Conservation (phyloP, 2,329 filamentous ascomycete species). For the Fusarium falciforme region DNA sequence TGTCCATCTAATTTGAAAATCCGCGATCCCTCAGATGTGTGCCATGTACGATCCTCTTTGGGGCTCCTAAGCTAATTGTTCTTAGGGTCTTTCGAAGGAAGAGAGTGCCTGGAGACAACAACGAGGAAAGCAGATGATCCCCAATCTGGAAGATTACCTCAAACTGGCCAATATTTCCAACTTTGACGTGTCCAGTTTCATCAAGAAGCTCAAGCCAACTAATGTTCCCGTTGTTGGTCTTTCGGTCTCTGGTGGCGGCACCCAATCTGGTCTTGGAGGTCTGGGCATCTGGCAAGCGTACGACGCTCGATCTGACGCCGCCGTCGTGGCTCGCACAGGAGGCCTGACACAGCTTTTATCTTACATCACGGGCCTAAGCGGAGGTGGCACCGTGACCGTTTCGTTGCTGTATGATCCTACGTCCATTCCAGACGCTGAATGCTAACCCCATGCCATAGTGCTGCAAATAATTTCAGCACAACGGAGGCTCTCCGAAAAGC, state of each 20-base stretch:
- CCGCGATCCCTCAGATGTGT: constrained; percentile 17
- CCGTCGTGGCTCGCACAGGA: constrained; percentile 34
- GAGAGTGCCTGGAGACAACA: constrained; percentile 38
- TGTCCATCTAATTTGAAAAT: constrained; percentile 24
- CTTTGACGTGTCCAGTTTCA: constrained; percentile 37
- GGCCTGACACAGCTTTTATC: constrained; percentile 41
- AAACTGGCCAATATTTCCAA: constrained; percentile 32
- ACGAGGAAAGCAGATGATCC: constrained; percentile 35
- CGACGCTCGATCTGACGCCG: constrained; percentile 38
- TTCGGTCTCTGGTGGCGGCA: constrained; percentile 44
- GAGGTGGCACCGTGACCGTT: constrained; percentile 44
- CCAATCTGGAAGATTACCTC: constrained; percentile 36
- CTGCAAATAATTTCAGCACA: constrained; percentile 43
- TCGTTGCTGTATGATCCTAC: constrained; percentile 40
- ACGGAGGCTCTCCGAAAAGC: constrained; percentile 22
- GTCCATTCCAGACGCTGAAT: too few relatives aligned
- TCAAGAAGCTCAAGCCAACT: constrained; percentile 32
- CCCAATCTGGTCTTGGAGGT: constrained; percentile 45
- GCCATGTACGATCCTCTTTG: rapidly evolving
- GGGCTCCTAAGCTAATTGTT: rapidly evolving
- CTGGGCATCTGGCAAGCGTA: constrained; percentile 45
- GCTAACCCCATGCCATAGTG: too few relatives aligned
- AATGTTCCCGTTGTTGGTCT: constrained; percentile 39
- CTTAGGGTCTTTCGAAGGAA: constrained; percentile 37
- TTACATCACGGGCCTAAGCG: constrained; percentile 43